Evolutionary conservation across 129 eudicot species (phyloP).

Genomic region (Helianthus tuberosus): DNA sequence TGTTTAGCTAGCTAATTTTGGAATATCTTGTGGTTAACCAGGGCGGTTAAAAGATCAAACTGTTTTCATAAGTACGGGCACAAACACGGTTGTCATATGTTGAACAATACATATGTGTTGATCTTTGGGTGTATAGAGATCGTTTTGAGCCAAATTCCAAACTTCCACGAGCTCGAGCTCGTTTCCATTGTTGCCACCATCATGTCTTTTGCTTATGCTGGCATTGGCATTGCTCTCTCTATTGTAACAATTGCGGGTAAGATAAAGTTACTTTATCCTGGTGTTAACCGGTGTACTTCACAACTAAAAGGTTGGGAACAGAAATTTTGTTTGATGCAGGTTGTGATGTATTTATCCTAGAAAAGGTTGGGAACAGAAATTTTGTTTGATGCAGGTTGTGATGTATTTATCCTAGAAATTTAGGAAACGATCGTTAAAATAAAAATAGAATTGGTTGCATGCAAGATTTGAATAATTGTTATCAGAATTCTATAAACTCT

Average conservation of each 20-base stretch:
- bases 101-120: conserved; percentile 51
- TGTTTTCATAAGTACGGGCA: conserved; percentile 70
- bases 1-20: not conserved
- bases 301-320: too few relatives aligned
- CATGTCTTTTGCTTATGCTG: conserved; percentile 75
- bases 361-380: too few relatives aligned
- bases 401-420: too few relatives aligned
- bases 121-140: conserved; percentile 59
- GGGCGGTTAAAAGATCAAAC: conserved; percentile 71
- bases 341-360: too few relatives aligned
- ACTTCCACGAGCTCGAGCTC: conserved; percentile 73
- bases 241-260: conserved; percentile 53
- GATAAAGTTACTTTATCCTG: not conserved
- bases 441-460: not conserved
- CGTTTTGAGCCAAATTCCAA: conserved; percentile 68
- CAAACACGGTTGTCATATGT: conserved; percentile 33
- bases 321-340: too few relatives aligned
- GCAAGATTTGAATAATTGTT: not conserved
- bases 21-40: conserved; percentile 14
- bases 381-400: too few relatives aligned
- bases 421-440: too few relatives aligned
- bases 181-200: conserved; percentile 74
- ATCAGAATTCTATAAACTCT: not conserved
- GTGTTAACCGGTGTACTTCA: too few relatives aligned
- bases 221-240: conserved; percentile 81